Base-by-base conservation (phyloP, 2,329 filamentous ascomycete genomes). In the Nannizziopsis barbatae region DNA sequence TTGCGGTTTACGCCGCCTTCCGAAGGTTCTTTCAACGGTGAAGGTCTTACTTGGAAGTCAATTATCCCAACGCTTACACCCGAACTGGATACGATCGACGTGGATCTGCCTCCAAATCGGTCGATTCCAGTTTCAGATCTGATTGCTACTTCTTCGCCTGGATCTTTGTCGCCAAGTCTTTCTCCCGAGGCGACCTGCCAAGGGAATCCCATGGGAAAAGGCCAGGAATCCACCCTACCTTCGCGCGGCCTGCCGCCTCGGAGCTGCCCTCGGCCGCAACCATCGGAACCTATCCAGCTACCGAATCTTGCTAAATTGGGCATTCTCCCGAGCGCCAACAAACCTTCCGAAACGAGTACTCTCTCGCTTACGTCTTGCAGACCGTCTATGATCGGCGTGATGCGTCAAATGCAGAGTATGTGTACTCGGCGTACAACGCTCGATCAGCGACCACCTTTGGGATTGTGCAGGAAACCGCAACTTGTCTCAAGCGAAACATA, bases 1-100 rank as follows among this genome's bases (percentile, higher is more conserved):
- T 71, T 95, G 56, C 86, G 85, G 66, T 84, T 88, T 60, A 89
- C 84, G 11, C 85, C 87, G 15, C 70, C 70, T 12, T 68, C 71
- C 38, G 68, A 62, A 42, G 59, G 67, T 15, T 64, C 68, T 44
- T 61, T 60, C 52, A 60, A 51, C 52, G 48, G 52, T 38, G 60
- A 69, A 45, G 63, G 59, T 30, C 60, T 63, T 52, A 63, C 61
- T 45, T 72, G 69, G 68, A 65, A 60, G 41, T 62, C 64, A 3
- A 66, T 80, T 49, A 71, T 81, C 31, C 76, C 75, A 2, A 61
- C 66, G 32, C 67, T 81, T 52, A 79, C 75, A 12, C 75, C 77
- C 10, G 75, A 78, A 52, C 63, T 81, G 54, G 75, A 79, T 51
- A 69, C 66, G 11, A 57, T 73, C 22, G 65, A 71, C 27, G 42